A percentile compares a stretch with the other conserved stretches of the same genome.
Evolutionary conservation across 257 asterid genomes (phyloP).

Genomic region (Asclepias syriaca): DNA sequence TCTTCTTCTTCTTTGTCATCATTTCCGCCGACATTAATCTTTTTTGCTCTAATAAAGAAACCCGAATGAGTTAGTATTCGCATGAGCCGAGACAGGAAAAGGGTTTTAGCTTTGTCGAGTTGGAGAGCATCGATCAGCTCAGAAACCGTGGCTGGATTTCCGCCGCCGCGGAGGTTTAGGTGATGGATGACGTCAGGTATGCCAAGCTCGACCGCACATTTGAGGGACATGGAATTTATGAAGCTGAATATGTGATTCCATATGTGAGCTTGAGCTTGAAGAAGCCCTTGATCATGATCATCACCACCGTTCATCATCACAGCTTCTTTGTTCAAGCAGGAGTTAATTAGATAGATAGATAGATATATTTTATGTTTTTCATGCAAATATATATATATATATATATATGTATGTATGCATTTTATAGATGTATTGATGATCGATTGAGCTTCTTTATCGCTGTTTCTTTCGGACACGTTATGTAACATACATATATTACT

Average conservation of each 20-base stretch:
- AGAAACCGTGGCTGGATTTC: conserved; percentile 7
- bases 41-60: conserved; percentile 3
- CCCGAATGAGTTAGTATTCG: conserved; percentile 13
- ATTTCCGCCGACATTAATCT: too few species aligned
- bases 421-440: too few species aligned
- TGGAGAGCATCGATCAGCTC: conserved; percentile 16
- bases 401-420: too few species aligned
- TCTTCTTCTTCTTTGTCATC: neutral
- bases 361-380: too few species aligned
- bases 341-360: too few species aligned
- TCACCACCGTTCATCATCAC: neutral
- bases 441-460: too few species aligned
- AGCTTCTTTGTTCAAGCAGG: too few species aligned
- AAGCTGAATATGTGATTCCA: conserved; percentile 16
- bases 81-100: conserved; percentile 13
- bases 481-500: too few species aligned
- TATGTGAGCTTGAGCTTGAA: conserved; percentile 25
- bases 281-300: conserved; percentile 3
- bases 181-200: conserved; percentile 23
- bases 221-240: conserved; percentile 22
- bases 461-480: too few species aligned
- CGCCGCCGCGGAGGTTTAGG: neutral
- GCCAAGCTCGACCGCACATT: conserved; percentile 22
- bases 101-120: conserved; percentile 8
- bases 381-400: too few species aligned